phyloP scores from a whole-genome alignment of 257 asterid species.

The Capsicum baccatum region DNA sequence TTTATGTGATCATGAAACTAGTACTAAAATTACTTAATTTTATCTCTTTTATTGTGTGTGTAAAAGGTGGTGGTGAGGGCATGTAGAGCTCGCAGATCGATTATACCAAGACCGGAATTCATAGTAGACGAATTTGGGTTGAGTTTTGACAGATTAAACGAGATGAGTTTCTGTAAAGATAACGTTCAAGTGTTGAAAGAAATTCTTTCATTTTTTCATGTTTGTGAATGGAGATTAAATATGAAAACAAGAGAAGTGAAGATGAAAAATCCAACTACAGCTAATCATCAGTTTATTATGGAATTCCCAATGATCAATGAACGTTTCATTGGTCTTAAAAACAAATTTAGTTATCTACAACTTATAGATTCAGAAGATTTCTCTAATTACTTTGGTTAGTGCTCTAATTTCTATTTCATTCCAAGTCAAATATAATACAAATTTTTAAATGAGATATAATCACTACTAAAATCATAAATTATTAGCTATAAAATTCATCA shows the following conservation, averaged over 20 bases:
- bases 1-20: background rate
- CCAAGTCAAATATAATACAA: too few species aligned
- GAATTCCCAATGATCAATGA: conserved; percentile 72
- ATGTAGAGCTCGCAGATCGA: conserved; percentile 57
- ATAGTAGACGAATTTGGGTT: conserved; percentile 38
- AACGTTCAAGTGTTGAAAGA: background rate
- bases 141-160: conserved; percentile 54
- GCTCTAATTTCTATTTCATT: background rate
- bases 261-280: conserved; percentile 52
- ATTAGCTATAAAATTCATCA: too few species aligned
- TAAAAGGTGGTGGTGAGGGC: conserved; percentile 60
- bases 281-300: conserved; percentile 42
- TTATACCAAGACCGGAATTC: conserved; percentile 73
- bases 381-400: conserved; percentile 32
- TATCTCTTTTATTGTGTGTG: background rate
- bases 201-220: conserved; percentile 42
- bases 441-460: background rate
- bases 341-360: conserved; percentile 60
- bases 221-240: conserved; percentile 69
- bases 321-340: conserved; percentile 38
- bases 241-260: conserved; percentile 43
- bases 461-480: too few species aligned
- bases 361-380: conserved; percentile 46
- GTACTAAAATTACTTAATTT: background rate
- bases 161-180: background rate